Conservation (phyloP, 148 eudicot genomes). For the Linanthus parryae region DNA sequence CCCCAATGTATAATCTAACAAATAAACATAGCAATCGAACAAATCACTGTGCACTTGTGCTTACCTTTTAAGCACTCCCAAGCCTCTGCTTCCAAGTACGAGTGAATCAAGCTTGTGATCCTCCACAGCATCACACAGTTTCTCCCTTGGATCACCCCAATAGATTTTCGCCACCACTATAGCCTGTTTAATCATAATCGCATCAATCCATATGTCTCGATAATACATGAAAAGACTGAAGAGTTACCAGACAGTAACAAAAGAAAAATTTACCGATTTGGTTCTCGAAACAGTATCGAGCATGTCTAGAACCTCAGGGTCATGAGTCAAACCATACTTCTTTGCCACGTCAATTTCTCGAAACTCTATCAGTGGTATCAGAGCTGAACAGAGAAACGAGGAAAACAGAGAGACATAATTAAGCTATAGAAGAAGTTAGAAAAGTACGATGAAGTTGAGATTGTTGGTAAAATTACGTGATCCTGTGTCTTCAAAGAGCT, state of each 20-base stretch:
- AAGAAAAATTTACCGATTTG: constrained; percentile 16
- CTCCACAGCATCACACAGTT: constrained; percentile 38
- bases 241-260: not conserved
- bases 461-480: constrained; percentile 43
- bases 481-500: constrained; percentile 43
- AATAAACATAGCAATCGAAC: no score
- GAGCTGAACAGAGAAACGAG: constrained; percentile 17
- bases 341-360: constrained; percentile 30
- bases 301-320: constrained; percentile 36
- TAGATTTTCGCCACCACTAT: constrained; percentile 41
- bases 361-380: constrained; percentile 41
- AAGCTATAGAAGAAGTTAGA: not conserved
- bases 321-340: constrained; percentile 40
- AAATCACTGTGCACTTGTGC: not conserved
- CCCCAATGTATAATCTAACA: no score
- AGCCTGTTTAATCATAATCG: constrained; percentile 12
- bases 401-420: not conserved
- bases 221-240: no score
- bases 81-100: constrained; percentile 47
- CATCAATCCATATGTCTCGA: not conserved
- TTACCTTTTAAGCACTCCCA: constrained; percentile 40
- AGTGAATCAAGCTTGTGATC: constrained; percentile 35
- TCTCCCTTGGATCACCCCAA: constrained; percentile 58
- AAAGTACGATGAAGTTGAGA: not conserved
- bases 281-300: constrained; percentile 28